Evolutionary conservation across 331 rosid species (phyloP).

Genomic region (Rosa hybrid): DNA sequence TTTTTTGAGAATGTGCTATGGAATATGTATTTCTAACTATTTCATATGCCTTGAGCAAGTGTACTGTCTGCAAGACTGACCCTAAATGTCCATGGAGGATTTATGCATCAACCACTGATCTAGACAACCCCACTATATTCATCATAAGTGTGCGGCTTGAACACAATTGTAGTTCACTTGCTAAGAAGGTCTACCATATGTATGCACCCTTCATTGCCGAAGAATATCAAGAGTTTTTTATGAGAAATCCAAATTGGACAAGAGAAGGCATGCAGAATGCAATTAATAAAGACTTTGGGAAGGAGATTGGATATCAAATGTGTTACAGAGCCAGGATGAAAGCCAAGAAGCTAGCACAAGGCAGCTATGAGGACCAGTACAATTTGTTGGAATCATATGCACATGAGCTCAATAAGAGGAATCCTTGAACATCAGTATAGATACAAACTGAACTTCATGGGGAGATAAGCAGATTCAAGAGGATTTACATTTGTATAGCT

Average conservation of each 20-base stretch:
- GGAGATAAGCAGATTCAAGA: not conserved
- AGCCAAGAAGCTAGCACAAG: not conserved
- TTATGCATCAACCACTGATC: no score
- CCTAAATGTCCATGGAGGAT: no score
- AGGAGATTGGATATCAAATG: not conserved
- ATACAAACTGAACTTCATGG: not conserved
- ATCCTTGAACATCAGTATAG: not conserved
- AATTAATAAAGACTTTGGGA: not conserved
- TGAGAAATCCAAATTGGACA: not conserved
- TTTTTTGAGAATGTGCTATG: no score
- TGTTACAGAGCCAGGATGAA: not conserved
- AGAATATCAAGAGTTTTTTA: not conserved
- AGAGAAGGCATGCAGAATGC: not conserved
- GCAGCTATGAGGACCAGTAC: not conserved
- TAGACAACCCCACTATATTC: no score
- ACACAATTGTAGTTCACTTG: no score
- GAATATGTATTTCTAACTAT: no score
- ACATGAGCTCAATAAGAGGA: not conserved
- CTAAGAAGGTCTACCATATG: not conserved
- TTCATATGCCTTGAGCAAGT: no score
- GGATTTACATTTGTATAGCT: not conserved
- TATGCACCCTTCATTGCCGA: not conserved
- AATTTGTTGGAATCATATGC: not conserved
- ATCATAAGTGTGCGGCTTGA: no score
- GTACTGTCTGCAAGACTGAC: no score